phyloP scores from a whole-genome alignment of 257 asterid genomes.

The Anisodus tanguticus region DNA sequence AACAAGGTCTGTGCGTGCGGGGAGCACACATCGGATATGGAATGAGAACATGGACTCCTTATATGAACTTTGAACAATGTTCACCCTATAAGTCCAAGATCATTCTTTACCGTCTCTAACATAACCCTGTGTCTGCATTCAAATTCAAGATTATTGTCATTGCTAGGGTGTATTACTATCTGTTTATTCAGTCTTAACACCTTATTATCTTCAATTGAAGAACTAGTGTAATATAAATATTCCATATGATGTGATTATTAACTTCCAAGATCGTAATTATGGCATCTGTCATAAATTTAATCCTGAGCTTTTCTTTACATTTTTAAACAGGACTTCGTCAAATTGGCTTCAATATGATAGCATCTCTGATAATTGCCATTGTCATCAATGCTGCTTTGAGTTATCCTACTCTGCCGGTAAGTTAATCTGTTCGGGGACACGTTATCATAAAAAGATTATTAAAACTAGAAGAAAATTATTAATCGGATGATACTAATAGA shows the following conservation, averaged over 20 bases:
- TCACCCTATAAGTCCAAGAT: too few species aligned
- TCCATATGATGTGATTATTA: not conserved
- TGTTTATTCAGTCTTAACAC: not conserved
- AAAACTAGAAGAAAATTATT: too few species aligned
- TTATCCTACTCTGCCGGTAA: slow-evolving; percentile 79
- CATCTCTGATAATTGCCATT: slow-evolving; percentile 56
- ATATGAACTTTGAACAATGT: too few species aligned
- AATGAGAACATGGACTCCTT: too few species aligned
- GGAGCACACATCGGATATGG: too few species aligned
- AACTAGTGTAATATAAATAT: not conserved
- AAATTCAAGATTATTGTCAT: not conserved
- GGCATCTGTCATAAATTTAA: not conserved
- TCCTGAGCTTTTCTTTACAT: not conserved
- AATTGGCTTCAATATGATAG: slow-evolving; percentile 72
- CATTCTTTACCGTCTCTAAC: too few species aligned
- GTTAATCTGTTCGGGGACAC: slow-evolving; percentile 23
- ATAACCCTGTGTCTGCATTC: not conserved
- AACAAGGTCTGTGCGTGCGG: too few species aligned
- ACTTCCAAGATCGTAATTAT: not conserved
- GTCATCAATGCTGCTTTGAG: slow-evolving; percentile 63
- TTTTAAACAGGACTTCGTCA: slow-evolving; percentile 58
- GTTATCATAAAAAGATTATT: too few species aligned
- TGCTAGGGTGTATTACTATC: not conserved
- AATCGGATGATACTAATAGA: too few species aligned
- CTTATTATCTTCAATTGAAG: not conserved